Base-by-base conservation (phyloP, 768 basidiomycete species). In the Candolleomyces aberdarensis region DNA sequence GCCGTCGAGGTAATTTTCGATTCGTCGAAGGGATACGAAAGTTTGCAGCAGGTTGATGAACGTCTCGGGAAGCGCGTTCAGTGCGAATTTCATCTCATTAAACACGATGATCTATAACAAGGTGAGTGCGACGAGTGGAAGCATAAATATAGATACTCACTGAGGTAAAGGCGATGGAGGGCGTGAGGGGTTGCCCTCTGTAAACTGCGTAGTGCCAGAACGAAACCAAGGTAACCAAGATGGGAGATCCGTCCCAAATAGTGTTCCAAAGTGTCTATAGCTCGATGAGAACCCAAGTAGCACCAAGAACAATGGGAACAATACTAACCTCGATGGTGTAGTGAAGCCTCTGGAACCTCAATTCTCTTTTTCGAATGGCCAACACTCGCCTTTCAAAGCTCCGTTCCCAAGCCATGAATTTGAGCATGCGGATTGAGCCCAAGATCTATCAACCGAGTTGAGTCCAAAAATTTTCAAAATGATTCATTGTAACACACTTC, bases 331-430 rank as follows among this genome's bases (percentile, higher is more conserved):
- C 95, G 56, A 96, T 91, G 47, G 82, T 84, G 72, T 95, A 98
- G 72, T 93, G 97, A 51, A 92, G 72, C 65, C 84, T 87, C 69
- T 95, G 94, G 72, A 85, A 94, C 66, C 86, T 86, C 20, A 97
- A 78, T 71, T 97, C 94, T 65, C 85, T 87, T 47, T 86, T 85
- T 31, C 94, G 84, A 61, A 96, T 78, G 56, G 83, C 85, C 57
- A 89, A 71, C 0, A 95, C 86, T 11, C 81, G 82, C 22, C 79
- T 78, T 73, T 96, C 94, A 66, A 96, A 96, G 69, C 85, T 92
- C 26, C 94, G 86, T 71, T 97, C 94, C 94, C 82, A 83, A 15
- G 93, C 94, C 93, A 96, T 96, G 74, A 96, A 97, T 67, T 96
- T 96, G 66, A 96, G 84, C 92, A 96, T 96, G 32, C 93, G 83